Base-by-base conservation (phyloP, 768 basidiomycete genomes). In the Boletus pseudopeckii region DNA sequence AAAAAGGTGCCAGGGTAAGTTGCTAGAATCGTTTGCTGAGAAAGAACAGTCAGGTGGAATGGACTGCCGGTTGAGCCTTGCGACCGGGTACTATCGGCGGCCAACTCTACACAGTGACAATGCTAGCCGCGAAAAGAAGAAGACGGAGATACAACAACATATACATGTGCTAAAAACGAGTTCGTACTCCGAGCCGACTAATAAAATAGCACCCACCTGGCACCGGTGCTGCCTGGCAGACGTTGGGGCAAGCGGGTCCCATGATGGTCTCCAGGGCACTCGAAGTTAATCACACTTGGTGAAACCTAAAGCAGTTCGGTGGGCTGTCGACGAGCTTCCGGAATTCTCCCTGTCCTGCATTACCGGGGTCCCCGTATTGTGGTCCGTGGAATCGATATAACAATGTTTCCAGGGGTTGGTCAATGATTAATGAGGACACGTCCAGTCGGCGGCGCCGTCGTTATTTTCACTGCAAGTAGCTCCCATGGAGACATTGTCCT, bases 401-500 rank as follows among this genome's bases (percentile, higher is more conserved):
- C 26, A 53, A 53, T 20, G 14, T 53, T 18, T 41, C 52, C 33
- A 53, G 32, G 11, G n/a, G 6, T 11, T 18, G 18, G 4, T 20
- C 13, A 9, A 15, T 20, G 14, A 20, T 20, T 8, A 9, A 15
- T 20, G 14, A 20, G 0, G 26, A 7, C 24, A 5, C 5, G 4
- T 13, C 20, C 36, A 32, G n/a, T 34, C 20, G 8, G 30, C 32
- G 37, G 36, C n/a, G 15, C 24, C 10, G 30, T 41, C 37, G 1
- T 47, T 26, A 20, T 49, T 33, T 52, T 41, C 24, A 20, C 17
- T 15, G 18, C 37, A 45, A 45, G 22, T 15, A 40, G 44, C 36
- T 40, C n/a, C 40, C 45, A 18, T 51, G 46, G 59, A 33, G 42
- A 59, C 34, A 7, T 54, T 48, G 37, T 59, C 14, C 48, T 39